Conservation (phyloP, 2,329 filamentous ascomycete genomes). For the Coniochaeta hoffmannii region DNA sequence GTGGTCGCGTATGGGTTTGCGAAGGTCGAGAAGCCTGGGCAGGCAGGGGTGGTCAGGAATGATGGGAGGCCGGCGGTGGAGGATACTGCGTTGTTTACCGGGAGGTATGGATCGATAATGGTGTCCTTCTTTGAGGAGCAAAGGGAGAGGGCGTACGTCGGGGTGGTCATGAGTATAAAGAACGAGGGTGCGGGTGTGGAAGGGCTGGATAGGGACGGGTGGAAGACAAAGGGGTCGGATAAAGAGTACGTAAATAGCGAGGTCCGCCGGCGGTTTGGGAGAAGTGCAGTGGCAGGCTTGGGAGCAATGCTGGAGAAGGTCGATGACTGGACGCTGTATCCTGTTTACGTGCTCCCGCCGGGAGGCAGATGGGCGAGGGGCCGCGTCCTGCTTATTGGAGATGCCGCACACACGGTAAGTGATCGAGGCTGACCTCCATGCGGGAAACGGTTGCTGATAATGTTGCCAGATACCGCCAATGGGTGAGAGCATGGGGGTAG, state of each 20-base stretch:
- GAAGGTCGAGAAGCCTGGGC: conserved; percentile 1
- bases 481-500: conserved; percentile 41
- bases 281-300: conserved; percentile 11
- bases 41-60: neutral
- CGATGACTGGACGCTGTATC: conserved; percentile 17
- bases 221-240: conserved; percentile 15
- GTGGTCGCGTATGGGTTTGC: conserved; percentile 15
- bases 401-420: conserved; percentile 13
- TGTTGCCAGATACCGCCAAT: conserved; percentile 37
- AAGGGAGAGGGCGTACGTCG: conserved; percentile 11
- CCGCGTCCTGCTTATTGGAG: conserved; percentile 8
- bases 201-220: conserved; percentile 15
- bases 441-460: neutral
- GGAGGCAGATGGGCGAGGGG: conserved; percentile 8
- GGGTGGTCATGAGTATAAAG: conserved; percentile 14
- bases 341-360: conserved; percentile 9
- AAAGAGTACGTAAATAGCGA: conserved; percentile 11
- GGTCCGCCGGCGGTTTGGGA: conserved; percentile 9
- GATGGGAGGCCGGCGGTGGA: conserved; percentile 13
- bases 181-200: conserved; percentile 7
- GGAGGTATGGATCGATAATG: conserved; percentile 13
- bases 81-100: conserved; percentile 15
- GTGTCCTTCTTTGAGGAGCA: conserved; percentile 13
- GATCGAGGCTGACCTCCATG: too few relatives aligned
- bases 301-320: conserved; percentile 12